Base-by-base conservation (phyloP, 345 rosid species). In the Adansonia digitata region DNA sequence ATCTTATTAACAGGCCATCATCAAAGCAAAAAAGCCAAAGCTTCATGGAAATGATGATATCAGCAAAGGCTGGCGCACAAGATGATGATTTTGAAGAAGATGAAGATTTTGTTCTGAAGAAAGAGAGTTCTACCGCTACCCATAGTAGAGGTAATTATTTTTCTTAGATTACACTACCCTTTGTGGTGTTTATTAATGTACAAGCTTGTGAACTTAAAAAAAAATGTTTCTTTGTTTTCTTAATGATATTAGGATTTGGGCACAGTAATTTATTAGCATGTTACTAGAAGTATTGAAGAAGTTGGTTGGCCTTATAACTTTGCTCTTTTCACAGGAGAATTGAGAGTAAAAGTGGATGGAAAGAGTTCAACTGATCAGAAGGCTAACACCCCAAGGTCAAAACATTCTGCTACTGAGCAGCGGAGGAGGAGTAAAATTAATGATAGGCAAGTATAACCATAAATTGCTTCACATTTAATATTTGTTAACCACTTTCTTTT, bases 331-430 rank as follows among this genome's bases (percentile, higher is more conserved):
- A 5, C 84, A 86, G 97, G 81, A 26, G 94, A 89, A 60, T 73
- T 92, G 82, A 86, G 85, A 61, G 88, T 90, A 66, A 87, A 86
- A 80, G 85, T 87, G 74, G 92, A 88, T 6, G 89, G 84, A 24
- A 89, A 84, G 86, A 86, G 83, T 77, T 76, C 83, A 49, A 75
- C 80, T 51, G 98, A 93, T n/a, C 94, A 88, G 86, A 92, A 88
- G 81, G 86, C 88, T 15, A 88, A 84, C 86, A 93, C 97, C 5
- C 97, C 97, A 2, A 87, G 97, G 72, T 96, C 99, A 68, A 96
- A 96, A 83, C 99, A 96, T 84, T 96, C 99, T 52, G 95, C 99
- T 6, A 96, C 99, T 0, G 98, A 96, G 84, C 98, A 96, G 83
- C 90, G 98, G 29, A 78, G 99, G 74, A 89, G 99, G 81, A 93